Evolutionary conservation across 2,329 filamentous ascomycete species (phyloP).

Genomic region (Cladophialophora exuberans): DNA sequence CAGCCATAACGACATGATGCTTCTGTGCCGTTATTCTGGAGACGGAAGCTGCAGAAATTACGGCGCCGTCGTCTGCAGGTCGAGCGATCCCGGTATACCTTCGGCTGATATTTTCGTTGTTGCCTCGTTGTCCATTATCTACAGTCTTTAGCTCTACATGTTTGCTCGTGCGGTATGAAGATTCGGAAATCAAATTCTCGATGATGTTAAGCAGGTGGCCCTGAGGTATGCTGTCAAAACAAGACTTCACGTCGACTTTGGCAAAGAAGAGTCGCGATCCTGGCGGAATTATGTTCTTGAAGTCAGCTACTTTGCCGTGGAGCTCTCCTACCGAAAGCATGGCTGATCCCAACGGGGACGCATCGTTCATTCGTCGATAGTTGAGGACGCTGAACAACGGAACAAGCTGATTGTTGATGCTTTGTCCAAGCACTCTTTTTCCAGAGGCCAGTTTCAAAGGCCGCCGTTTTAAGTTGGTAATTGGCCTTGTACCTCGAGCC

Average conservation of each 20-base stretch:
- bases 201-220: slow-evolving; percentile 70
- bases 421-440: slow-evolving; percentile 60
- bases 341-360: slow-evolving; percentile 71
- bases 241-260: slow-evolving; percentile 88
- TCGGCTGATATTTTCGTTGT: slow-evolving; percentile 2
- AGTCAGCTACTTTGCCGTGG: slow-evolving; percentile 70
- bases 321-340: slow-evolving; percentile 83
- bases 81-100: slow-evolving; percentile 33
- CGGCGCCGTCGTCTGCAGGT: slow-evolving; percentile 13
- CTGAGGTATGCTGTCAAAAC: slow-evolving; percentile 96
- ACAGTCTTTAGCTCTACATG: slow-evolving; percentile 63
- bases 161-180: slow-evolving; percentile 71
- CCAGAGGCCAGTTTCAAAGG: slow-evolving; percentile 57
- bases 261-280: slow-evolving; percentile 71
- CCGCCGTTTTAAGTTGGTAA: slow-evolving; percentile 80
- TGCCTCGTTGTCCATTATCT: neutral
- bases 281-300: slow-evolving; percentile 59
- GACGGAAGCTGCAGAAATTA: slow-evolving; percentile 19
- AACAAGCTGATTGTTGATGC: slow-evolving; percentile 70
- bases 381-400: slow-evolving; percentile 78
- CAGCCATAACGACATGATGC: slow-evolving; percentile 72
- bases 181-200: slow-evolving; percentile 57
- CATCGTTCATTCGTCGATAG: slow-evolving; percentile 68
- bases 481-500: slow-evolving; percentile 72
- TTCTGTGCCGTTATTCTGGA: slow-evolving; percentile 46